Percentiles rank a stretch among this genome's conserved stretches.
phyloP scores from a whole-genome alignment of 371 early-diverging fungal genomes.

The Coemansia sp. region DNA sequence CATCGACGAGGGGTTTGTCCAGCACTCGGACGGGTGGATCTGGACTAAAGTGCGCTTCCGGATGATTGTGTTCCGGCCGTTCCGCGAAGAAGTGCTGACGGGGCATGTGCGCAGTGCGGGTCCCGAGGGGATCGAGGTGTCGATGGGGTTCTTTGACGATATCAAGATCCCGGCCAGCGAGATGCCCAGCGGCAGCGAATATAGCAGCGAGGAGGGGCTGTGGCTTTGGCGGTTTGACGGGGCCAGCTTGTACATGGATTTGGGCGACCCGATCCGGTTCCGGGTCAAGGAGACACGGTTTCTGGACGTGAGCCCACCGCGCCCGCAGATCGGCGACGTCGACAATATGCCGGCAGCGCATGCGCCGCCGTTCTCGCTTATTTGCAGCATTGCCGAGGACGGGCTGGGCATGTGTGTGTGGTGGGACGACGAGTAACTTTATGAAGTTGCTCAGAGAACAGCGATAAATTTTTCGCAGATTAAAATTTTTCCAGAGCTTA shows the following conservation, averaged over 20 bases:
- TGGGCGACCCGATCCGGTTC: conserved; percentile 77
- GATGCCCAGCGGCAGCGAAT: conserved; percentile 65
- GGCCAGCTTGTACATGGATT: conserved; percentile 79
- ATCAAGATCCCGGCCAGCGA: conserved; percentile 73
- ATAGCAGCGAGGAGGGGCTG: conserved; percentile 72
- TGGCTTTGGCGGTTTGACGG: conserved; percentile 83
- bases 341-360: conserved; percentile 25
- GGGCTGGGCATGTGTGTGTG: conserved; percentile 75
- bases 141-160: conserved; percentile 91
- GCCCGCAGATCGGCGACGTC: conserved; percentile 58
- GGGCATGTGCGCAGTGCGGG: conserved; percentile 77
- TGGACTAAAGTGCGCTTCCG: conserved; percentile 78
- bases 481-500: too few species aligned
- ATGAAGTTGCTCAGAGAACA: too few species aligned
- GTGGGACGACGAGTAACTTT: conserved; percentile 55
- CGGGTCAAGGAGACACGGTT: conserved; percentile 74
- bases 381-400: conserved; percentile 69
- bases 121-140: conserved; percentile 56
- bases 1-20: conserved; percentile 77
- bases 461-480: too few species aligned
- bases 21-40: conserved; percentile 79
- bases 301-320: conserved; percentile 71
- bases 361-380: conserved; percentile 32
- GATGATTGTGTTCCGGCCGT: conserved; percentile 88
- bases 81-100: conserved; percentile 79